phyloP scores from a whole-genome alignment of 176 grass and related monocot species.

The Oryza glaberrima region DNA sequence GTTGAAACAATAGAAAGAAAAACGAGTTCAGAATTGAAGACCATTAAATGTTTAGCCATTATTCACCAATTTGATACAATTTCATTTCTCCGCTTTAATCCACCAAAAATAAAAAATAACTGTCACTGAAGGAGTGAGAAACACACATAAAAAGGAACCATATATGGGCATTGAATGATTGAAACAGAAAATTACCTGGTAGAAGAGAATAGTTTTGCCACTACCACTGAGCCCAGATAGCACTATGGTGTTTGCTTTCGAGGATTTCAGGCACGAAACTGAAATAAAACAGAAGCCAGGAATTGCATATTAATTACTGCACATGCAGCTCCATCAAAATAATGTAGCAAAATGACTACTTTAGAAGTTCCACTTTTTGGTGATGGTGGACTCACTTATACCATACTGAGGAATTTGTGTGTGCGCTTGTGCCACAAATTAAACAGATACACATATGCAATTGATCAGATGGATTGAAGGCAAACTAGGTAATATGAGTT shows the following conservation, averaged over 20 bases:
- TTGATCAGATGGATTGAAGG: neutral
- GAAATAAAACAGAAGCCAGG: conserved; percentile 10
- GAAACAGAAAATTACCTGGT: conserved; percentile 62
- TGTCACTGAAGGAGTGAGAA: conserved; percentile 6
- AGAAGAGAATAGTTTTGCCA: conserved; percentile 96
- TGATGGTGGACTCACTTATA: neutral
- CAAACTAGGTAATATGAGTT: neutral
- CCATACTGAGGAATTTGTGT: neutral
- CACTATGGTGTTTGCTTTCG: conserved; percentile 76
- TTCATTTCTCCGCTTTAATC: neutral
- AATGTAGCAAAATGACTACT: neutral
- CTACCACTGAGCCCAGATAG: conserved; percentile 84
- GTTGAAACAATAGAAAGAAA: neutral
- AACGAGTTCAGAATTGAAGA: neutral
- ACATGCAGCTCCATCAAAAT: neutral
- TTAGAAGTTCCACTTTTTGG: neutral
- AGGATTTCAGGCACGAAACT: conserved; percentile 71
- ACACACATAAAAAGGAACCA: neutral
- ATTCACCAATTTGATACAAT: neutral
- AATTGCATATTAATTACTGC: neutral
- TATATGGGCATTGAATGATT: conserved; percentile 4
- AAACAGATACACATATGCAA: neutral
- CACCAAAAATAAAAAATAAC: neutral
- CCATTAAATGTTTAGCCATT: neutral
- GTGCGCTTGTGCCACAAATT: neutral